Evolutionary conservation across 306 rosid genomes (phyloP), one percentile per base, ranked within the genome.

Genomic region (Dryas alaskensis): DNA sequence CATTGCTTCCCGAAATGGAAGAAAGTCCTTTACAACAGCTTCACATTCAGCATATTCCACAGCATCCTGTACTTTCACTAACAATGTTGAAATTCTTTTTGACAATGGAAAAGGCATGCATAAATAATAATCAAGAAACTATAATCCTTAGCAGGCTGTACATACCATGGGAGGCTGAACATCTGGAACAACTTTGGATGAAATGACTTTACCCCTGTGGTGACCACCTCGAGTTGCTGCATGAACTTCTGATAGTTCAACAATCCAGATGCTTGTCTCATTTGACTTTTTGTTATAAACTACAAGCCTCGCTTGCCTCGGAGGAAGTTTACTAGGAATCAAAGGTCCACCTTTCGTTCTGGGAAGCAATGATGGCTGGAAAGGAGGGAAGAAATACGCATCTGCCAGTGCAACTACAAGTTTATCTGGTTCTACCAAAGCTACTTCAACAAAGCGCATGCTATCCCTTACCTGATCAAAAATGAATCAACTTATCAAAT

Each of bases 181-280:
- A 84, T 90, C 86, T 3, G 93, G 92, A 81, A 88, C 86, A 58
- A 88, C 83, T 10, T 71, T 70, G 73, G 96, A 86, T 11, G 88
- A 81, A 76, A 90, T 70, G 72, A 78, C 89, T 83, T 85, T 90
- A 70, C 96, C 96, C 81, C 96, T 86, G 42, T 90, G 96, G 76
- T 88, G 96, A 67, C 93, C 96, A 80, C 96, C 96, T 27, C 93
- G 86, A 81, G 96, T 90, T 25, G 93, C 85, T 17, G 96, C 96
- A 72, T 88, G 96, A 59, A 90, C 96, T 80, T 90, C 82, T 5
- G 82, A 79, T 9, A 90, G 85, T 65, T 83, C 93, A 68, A 90
- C 96, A 22, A 90, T 73, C 91, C 93, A 90, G 53, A 88, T n/a
- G 74, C 96, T 86, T 13, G 96, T 88, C 81, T 90, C 93, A 65